phyloP scores from a whole-genome alignment of 1,284 basidiomycete species.

The Ceratobasidium sp. region DNA sequence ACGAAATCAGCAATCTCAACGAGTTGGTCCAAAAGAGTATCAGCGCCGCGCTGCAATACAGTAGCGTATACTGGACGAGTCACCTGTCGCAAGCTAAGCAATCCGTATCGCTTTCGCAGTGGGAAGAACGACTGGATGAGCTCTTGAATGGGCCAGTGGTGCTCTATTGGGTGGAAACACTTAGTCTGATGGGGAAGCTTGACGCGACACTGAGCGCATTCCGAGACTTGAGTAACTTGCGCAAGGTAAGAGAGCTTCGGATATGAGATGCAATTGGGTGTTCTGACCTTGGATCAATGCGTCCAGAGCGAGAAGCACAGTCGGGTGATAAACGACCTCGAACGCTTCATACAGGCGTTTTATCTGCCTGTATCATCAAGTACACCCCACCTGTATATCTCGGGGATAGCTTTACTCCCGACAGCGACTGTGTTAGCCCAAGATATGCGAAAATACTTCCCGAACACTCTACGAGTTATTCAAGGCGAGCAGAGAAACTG shows the following conservation, averaged over 20 bases:
- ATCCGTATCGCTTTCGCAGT: background rate
- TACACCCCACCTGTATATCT: background rate
- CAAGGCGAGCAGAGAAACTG: background rate
- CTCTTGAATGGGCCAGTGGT: background rate
- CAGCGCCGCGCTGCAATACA: slow-evolving; percentile 9
- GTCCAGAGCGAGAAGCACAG: too few relatives aligned
- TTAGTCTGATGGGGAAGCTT: slow-evolving; percentile 21
- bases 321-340: background rate
- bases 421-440: background rate
- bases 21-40: background rate
- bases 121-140: background rate
- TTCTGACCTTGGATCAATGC: too few relatives aligned
- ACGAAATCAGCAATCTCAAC: slow-evolving; percentile 20
- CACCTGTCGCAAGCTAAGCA: slow-evolving; percentile 21
- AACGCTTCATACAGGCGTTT: background rate
- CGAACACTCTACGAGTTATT: background rate
- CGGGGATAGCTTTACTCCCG: background rate
- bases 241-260: slow-evolving; percentile 29
- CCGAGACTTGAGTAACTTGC: background rate
- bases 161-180: slow-evolving; percentile 40
- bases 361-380: background rate
- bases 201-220: background rate
- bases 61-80: slow-evolving; percentile 21
- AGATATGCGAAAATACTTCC: background rate
- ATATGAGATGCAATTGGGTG: too few relatives aligned